Percentiles rank a stretch among this genome's conserved stretches.
These are phyloP conservation scores for Amanita phalloides DNA, from an alignment of 768 basidiomycete species.

Conservation along the genomic window DNA sequence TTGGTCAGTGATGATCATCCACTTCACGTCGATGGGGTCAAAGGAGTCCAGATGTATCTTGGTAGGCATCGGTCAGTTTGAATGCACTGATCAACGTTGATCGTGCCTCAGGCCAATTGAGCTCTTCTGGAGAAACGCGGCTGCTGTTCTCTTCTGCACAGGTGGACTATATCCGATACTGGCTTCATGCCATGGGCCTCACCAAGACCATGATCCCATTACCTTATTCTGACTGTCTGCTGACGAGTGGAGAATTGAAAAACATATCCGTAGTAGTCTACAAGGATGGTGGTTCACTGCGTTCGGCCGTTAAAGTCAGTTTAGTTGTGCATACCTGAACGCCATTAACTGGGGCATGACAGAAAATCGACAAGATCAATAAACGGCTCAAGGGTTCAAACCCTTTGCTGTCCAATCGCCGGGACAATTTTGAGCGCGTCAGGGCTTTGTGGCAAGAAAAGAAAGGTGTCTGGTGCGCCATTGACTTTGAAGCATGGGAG, in stretches of 20 bases:
- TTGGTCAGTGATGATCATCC: slow-evolving; percentile 66
- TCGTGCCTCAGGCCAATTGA: slow-evolving; percentile 41
- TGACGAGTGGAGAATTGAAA: slow-evolving; percentile 47
- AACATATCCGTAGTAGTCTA: slow-evolving; percentile 51
- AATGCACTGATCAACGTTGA: not conserved
- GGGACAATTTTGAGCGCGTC: slow-evolving; percentile 57
- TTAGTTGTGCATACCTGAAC: not conserved
- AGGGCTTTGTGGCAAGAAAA: slow-evolving; percentile 53
- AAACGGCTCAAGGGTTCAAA: slow-evolving; percentile 62
- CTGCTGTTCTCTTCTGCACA: slow-evolving; percentile 76
- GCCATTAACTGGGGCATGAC: not conserved
- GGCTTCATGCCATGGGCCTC: slow-evolving; percentile 65
- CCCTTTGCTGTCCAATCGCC: slow-evolving; percentile 40
- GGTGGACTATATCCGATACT: slow-evolving; percentile 78
- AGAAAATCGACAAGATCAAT: slow-evolving; percentile 77
- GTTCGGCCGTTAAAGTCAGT: slow-evolving; percentile 47
- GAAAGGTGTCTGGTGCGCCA: slow-evolving; percentile 61
- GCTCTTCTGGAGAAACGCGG: slow-evolving; percentile 57
- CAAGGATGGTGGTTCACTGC: slow-evolving; percentile 40
- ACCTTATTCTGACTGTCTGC: slow-evolving; percentile 69
- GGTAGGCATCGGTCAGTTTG: slow-evolving; percentile 26
- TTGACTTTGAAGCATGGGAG: slow-evolving; percentile 86
- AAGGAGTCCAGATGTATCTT: slow-evolving; percentile 64
- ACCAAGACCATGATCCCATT: slow-evolving; percentile 57
- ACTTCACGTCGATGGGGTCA: slow-evolving; percentile 45